Base-by-base conservation (phyloP, 495 filamentous ascomycete species). In the Tuber calosporum region DNA sequence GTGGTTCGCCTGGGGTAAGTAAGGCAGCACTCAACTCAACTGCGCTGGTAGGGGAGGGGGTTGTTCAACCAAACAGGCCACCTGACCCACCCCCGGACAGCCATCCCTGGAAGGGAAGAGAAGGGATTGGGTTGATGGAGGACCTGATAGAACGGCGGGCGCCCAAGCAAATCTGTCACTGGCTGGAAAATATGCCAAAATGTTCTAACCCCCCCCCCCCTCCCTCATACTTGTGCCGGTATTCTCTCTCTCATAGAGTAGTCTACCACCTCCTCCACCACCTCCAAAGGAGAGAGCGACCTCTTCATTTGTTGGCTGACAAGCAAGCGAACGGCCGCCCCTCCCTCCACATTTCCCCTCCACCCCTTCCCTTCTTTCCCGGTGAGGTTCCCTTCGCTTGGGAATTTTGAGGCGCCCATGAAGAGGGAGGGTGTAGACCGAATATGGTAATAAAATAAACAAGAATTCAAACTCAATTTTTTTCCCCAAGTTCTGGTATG, bases 311-410 rank as follows among this genome's bases (percentile, higher is more conserved):
- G 72, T 69, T 26, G 70, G 73, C 69, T 67, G 71, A 40, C 72
- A 40, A 68, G 69, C 45, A 37, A 53, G 72, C 58, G 40, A 69
- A 66, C 39, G 48, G 73, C 73, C 69, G 39, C 70, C 43, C 68
- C 70, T 73, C 74, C 75, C 76, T 75, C 74, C 76, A 71, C 76
- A 70, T 62, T 34, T 62, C 53, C 34, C 30, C 53, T 58, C 13
- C 9, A 13, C 53, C 26, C 53, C 13, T 34, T 26, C 53, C 26
- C 26, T 34, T 17, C 53, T 62, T 62, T 11, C 53, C 26, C n/a
- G 6, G 53, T 17, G 70, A 66, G 72, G 76, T 78, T 78, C 76
- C 76, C 76, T 78, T 78, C 72, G 75, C 76, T 68, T 78, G 76
- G 76, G 76, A 77, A 73, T 74, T 69, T 70, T 77, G 39, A 70